These are phyloP conservation scores for Cyclostephanos tholiformis DNA, from an alignment of 108 stramenopile species.

Conservation along the genomic window DNA sequence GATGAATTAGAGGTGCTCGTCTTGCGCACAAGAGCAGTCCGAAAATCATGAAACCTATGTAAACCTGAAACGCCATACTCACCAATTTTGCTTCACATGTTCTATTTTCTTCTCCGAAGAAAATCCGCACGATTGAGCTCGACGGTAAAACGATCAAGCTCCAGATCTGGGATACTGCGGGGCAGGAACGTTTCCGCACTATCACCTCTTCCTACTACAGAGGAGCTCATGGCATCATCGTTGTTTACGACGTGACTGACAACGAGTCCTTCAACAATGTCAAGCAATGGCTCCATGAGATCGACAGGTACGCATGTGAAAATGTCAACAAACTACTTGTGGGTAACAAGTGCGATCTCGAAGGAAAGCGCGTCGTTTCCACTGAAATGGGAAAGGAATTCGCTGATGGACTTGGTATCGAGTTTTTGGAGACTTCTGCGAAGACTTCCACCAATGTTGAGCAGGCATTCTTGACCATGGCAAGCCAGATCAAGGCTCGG, in stretches of 20 bases:
- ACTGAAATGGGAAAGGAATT: slow-evolving; percentile 98
- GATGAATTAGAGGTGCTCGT: background rate
- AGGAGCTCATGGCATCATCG: slow-evolving; percentile 96
- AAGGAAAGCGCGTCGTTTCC: slow-evolving; percentile 92
- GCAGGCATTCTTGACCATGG: slow-evolving; percentile 99
- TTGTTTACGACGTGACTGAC: slow-evolving; percentile 98
- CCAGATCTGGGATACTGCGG: slow-evolving; percentile 94
- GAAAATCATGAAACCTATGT: background rate
- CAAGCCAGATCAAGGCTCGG: slow-evolving; percentile 96
- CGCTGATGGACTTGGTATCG: slow-evolving; percentile 96
- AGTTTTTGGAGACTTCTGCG: slow-evolving; percentile 99
- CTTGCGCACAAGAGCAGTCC: background rate
- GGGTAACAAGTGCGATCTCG: slow-evolving; percentile 99
- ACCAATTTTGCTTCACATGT: background rate
- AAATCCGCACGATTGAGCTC: slow-evolving; percentile 99
- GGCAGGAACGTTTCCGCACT: slow-evolving; percentile 91
- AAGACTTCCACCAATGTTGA: slow-evolving; percentile 98
- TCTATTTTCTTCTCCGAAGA: slow-evolving; percentile 48
- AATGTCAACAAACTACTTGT: slow-evolving; percentile 99
- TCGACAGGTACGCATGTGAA: slow-evolving; percentile 97
- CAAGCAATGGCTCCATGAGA: slow-evolving; percentile 99
- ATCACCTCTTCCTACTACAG: slow-evolving; percentile 92
- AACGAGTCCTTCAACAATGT: slow-evolving; percentile 98
- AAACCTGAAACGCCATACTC: background rate
- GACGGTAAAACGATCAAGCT: slow-evolving; percentile 99